Percentiles rank a stretch among this genome's conserved stretches.
Evolutionary conservation across 2,329 filamentous ascomycete species (phyloP).

Genomic region (Emergomyces orientalis): DNA sequence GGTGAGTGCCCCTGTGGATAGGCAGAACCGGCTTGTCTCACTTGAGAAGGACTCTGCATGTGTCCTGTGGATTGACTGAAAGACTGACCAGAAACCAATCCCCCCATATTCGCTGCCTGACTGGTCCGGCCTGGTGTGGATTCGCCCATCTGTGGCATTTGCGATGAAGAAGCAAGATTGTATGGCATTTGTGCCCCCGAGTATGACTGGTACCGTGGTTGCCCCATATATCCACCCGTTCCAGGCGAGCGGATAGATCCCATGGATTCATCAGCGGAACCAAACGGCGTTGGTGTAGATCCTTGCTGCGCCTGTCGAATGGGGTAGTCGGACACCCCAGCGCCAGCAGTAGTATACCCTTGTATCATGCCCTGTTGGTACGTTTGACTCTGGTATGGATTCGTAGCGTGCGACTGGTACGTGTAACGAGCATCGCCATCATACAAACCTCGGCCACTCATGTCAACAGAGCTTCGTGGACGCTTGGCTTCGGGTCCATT

Average conservation of each 20-base stretch:
- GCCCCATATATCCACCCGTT: constrained; percentile 18
- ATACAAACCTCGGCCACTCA: constrained; percentile 28
- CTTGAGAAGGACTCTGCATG: constrained; percentile 8
- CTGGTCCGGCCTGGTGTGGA: constrained; percentile 1
- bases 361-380: constrained; percentile 31
- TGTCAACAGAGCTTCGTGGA: constrained; percentile 33
- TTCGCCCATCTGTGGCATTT: constrained; percentile 5
- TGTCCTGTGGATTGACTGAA: constrained; percentile 6
- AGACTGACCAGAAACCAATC: constrained; percentile 7
- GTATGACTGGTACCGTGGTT: constrained; percentile 20
- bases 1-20: constrained; percentile 6
- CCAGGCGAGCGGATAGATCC: constrained; percentile 25
- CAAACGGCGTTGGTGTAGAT: constrained; percentile 1
- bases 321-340: constrained; percentile 4
- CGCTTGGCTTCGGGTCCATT: constrained; percentile 31
- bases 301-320: constrained; percentile 2
- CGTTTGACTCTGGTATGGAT: constrained; percentile 23
- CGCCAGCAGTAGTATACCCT: constrained; percentile 27
- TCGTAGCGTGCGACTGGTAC: constrained; percentile 29
- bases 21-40: constrained; percentile 7
- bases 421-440: constrained; percentile 30
- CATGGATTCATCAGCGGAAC: constrained; percentile 23
- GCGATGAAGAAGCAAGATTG: not conserved
- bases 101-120: constrained; percentile 5
- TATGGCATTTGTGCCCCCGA: constrained; percentile 4